Evolutionary conservation across 2,329 filamentous ascomycete species (phyloP), one percentile per base, ranked within the genome.

Genomic region (Colletotrichum sp.): DNA sequence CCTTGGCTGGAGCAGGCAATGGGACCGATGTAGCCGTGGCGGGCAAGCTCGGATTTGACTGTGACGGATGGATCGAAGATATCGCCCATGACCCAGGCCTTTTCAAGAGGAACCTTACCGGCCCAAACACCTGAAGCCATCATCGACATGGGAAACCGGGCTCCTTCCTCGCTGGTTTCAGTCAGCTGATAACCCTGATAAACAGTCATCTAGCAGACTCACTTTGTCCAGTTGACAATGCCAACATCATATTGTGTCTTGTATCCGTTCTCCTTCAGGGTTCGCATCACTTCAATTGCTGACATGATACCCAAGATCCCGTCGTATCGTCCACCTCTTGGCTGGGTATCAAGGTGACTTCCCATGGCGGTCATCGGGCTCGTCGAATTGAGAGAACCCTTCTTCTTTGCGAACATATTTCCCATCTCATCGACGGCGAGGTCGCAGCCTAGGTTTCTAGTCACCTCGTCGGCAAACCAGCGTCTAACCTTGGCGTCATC

Each of bases 201-300:
- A 3, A 6, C 9, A 21, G 6, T 21, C 16, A n/a, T 21, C 4
- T 4, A 6, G 7, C 8, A 74, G 84, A 36, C 73, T 76, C 80
- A 91, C 89, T 95, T 95, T 4, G 94, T 96, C 94, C 93, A 95
- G 80, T 96, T 95, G 4, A 96, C 91, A 1, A 96, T 91, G 1
- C 94, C 94, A 0, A 96, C 89, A 2, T 93, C 93, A 52, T 91
- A 94, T 60, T 94, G 90, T 0, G 95, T 96, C 80, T 94, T 89
- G 3, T 94, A 87, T 26, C 90, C 87, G 77, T 93, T 90, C 21
- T 96, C 94, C 7, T 92, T 88, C 60, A 98, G 86, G 0, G 92
- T 89, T 75, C 89, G 90, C 16, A 97, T 85, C 82, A 94, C 92
- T 84, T 97, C 95, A 1, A 97, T 87, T 0, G 92, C 95, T 1